phyloP scores from a whole-genome alignment of 768 basidiomycete species.

The Pisolithus albus region DNA sequence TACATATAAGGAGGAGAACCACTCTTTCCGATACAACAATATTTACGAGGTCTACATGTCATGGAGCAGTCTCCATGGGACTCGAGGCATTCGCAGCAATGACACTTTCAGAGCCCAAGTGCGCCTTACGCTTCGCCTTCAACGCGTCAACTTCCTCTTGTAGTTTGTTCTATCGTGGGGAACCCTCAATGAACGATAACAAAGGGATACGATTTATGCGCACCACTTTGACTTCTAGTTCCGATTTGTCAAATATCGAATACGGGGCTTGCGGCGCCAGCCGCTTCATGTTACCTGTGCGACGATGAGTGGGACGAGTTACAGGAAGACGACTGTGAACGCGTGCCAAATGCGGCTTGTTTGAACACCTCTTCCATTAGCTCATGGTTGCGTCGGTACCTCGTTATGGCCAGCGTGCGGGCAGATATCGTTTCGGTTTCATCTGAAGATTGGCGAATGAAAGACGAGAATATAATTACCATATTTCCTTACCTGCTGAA shows the following conservation, averaged over 20 bases:
- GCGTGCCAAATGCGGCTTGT: conserved; percentile 56
- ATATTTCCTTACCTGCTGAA: conserved; percentile 45
- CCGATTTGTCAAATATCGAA: conserved; percentile 52
- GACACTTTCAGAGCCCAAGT: conserved; percentile 23
- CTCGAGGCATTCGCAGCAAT: conserved; percentile 25
- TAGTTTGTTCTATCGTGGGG: conserved; percentile 42
- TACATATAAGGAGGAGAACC: no score
- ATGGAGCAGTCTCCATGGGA: conserved; percentile 24
- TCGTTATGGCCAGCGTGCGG: conserved; percentile 59
- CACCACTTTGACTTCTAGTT: conserved; percentile 53
- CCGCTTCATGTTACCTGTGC: conserved; percentile 39
- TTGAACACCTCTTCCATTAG: conserved; percentile 79
- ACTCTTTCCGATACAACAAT: no score
- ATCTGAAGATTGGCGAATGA: conserved; percentile 30
- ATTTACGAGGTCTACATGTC: neutral
- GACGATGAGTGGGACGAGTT: neutral
- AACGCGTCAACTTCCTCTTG: conserved; percentile 53
- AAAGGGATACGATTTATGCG: conserved; percentile 15
- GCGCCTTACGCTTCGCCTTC: conserved; percentile 38
- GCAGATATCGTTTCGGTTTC: conserved; percentile 68
- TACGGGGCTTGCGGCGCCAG: conserved; percentile 40
- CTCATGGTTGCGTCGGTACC: conserved; percentile 78
- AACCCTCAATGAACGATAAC: neutral
- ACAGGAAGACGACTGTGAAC: neutral
- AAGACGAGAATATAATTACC: neutral